Conservation (phyloP, 2,329 filamentous ascomycete genomes). For the Botrytis fabae region DNA sequence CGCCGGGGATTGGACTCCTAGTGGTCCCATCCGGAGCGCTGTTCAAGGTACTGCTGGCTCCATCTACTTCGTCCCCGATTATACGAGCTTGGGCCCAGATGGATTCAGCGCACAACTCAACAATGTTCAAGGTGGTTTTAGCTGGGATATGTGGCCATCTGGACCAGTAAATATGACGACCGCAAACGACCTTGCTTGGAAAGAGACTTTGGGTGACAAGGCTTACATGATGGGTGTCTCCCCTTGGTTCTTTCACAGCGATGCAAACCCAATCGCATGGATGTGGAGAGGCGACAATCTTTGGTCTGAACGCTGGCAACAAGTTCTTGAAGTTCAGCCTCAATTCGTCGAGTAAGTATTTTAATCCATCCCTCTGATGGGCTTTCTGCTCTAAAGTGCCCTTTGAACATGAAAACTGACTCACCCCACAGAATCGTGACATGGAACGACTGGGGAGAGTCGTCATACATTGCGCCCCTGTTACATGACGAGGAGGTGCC, state of each 20-base stretch:
- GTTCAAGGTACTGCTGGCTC: slow-evolving; percentile 31
- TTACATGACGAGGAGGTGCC: slow-evolving; percentile 43
- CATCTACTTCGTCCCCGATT: slow-evolving; percentile 51
- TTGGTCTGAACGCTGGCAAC: slow-evolving; percentile 60
- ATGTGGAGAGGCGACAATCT: slow-evolving; percentile 61
- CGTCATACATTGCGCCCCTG: slow-evolving; percentile 53
- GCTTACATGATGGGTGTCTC: slow-evolving; percentile 57
- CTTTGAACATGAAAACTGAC: slow-evolving; percentile 26
- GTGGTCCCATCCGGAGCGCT: slow-evolving; percentile 42
- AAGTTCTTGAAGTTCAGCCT: slow-evolving; percentile 49
- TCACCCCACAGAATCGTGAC: slow-evolving; percentile 43
- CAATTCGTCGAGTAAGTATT: slow-evolving; percentile 46
- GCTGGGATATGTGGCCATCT: slow-evolving; percentile 48
- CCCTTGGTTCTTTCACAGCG: slow-evolving; percentile 62
- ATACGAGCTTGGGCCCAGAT: slow-evolving; percentile 44
- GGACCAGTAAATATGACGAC: slow-evolving; percentile 42
- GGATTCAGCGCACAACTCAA: slow-evolving; percentile 36
- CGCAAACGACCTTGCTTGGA: slow-evolving; percentile 45
- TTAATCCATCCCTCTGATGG: slow-evolving; percentile 24
- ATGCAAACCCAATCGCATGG: slow-evolving; percentile 61
- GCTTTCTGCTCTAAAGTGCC: slow-evolving; percentile 24
- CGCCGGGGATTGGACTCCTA: slow-evolving; percentile 45
- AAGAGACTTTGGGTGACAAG: slow-evolving; percentile 42
- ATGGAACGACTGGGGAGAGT: slow-evolving; percentile 56
- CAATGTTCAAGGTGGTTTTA: slow-evolving; percentile 44